These are phyloP conservation scores for Otatea glauca DNA, from an alignment of 176 grass and related monocot genomes.

Conservation along the genomic window DNA sequence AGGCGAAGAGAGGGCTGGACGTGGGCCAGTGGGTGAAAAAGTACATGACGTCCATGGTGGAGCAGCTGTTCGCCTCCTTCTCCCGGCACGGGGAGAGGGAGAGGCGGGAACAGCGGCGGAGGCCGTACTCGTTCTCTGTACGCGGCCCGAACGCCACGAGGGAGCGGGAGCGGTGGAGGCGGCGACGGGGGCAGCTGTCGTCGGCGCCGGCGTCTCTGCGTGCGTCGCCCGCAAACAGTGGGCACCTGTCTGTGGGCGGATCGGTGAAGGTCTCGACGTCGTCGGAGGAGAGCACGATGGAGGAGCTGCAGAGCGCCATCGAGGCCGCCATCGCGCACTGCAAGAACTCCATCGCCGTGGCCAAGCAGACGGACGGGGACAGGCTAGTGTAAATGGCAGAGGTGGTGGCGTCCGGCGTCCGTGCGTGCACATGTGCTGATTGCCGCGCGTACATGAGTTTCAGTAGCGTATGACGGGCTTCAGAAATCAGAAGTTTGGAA, in stretches of 20 bases:
- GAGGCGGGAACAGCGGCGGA: slow-evolving; percentile 48
- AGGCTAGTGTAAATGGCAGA: slow-evolving; percentile 46
- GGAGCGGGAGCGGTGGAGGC: slow-evolving; percentile 45
- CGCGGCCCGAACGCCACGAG: slow-evolving; percentile 31
- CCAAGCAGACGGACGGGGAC: slow-evolving; percentile 33
- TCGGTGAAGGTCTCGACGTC: slow-evolving; percentile 74
- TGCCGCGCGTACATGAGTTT: not conserved
- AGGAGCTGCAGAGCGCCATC: slow-evolving; percentile 92
- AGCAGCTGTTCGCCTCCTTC: slow-evolving; percentile 61
- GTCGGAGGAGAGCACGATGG: slow-evolving; percentile 92
- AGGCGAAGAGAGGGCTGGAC: slow-evolving; percentile 53
- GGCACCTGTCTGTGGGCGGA: slow-evolving; percentile 70
- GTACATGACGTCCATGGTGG: slow-evolving; percentile 71
- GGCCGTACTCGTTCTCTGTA: slow-evolving; percentile 77
- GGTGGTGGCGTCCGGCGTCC: not conserved
- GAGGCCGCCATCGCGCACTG: slow-evolving; percentile 97
- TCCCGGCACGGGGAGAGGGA: slow-evolving; percentile 49
- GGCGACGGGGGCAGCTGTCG: slow-evolving; percentile 44
- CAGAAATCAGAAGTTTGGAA: not conserved
- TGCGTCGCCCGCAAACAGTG: slow-evolving; percentile 79
- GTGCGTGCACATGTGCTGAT: not conserved
- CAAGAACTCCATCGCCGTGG: slow-evolving; percentile 74
- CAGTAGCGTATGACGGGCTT: not conserved
- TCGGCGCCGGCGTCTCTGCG: slow-evolving; percentile 89
- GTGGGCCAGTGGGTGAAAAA: slow-evolving; percentile 69